Percentiles rank a stretch among this genome's conserved stretches.
Evolutionary conservation across 2,329 filamentous ascomycete species (phyloP).

Genomic region (Camillea tinctor): DNA sequence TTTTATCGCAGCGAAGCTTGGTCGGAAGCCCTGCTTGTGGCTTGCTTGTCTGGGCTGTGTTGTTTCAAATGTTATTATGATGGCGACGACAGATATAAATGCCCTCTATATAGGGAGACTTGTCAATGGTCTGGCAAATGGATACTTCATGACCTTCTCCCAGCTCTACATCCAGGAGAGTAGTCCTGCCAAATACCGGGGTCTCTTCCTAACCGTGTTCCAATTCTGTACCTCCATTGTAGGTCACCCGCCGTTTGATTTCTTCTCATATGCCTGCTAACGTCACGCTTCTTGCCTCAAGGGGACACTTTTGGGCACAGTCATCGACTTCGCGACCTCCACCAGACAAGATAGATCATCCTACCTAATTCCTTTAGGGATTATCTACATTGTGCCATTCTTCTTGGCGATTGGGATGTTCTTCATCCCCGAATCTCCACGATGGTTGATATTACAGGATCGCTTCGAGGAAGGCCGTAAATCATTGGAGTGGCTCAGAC

Average conservation of each 20-base stretch:
- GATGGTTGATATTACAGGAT: slow-evolving; percentile 31
- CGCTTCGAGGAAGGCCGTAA: slow-evolving; percentile 33
- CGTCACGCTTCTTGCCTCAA: slow-evolving; percentile 1
- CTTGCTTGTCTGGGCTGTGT: slow-evolving; percentile 48
- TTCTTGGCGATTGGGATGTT: slow-evolving; percentile 33
- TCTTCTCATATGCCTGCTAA: neutral
- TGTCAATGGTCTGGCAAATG: slow-evolving; percentile 55
- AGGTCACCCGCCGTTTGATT: slow-evolving; percentile 1
- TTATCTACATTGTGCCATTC: slow-evolving; percentile 31
- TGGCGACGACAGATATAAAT: slow-evolving; percentile 51
- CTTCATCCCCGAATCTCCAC: slow-evolving; percentile 35
- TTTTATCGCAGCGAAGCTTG: slow-evolving; percentile 33
- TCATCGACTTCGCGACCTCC: slow-evolving; percentile 39
- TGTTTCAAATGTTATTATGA: slow-evolving; percentile 56
- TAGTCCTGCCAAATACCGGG: slow-evolving; percentile 48
- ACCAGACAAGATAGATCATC: slow-evolving; percentile 30
- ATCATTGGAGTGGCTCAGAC: slow-evolving; percentile 37
- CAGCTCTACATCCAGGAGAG: slow-evolving; percentile 48
- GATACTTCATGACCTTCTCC: slow-evolving; percentile 56
- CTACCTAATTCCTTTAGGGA: slow-evolving; percentile 32
- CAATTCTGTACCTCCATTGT: slow-evolving; percentile 48
- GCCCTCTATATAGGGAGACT: slow-evolving; percentile 55
- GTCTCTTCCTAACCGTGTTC: slow-evolving; percentile 46
- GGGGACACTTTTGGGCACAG: slow-evolving; percentile 43
- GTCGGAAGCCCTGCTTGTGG: slow-evolving; percentile 45